These are phyloP conservation scores for Cymbopogon flexuosus DNA, from an alignment of 202 grass and related monocot genomes.

Conservation along the genomic window DNA sequence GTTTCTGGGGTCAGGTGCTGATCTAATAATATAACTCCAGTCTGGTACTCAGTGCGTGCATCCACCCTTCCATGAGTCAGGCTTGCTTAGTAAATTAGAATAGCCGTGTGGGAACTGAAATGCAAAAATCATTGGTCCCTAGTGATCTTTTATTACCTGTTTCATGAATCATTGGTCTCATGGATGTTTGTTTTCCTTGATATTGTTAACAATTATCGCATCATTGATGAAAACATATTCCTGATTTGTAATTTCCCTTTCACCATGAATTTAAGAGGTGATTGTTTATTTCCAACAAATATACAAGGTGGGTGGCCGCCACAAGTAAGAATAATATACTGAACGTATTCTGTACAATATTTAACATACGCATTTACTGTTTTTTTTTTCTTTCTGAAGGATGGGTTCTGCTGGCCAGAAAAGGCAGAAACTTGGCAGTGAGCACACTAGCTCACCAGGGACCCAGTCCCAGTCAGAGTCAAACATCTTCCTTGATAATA, in stretches of 20 bases:
- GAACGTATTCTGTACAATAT: neutral
- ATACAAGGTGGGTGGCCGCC: neutral
- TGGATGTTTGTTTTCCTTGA: neutral
- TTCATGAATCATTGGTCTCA: neutral
- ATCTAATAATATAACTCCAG: neutral
- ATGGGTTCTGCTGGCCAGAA: slow-evolving; percentile 32
- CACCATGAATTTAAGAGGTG: neutral
- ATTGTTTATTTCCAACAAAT: neutral
- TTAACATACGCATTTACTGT: neutral
- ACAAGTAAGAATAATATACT: neutral
- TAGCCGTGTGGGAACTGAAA: neutral
- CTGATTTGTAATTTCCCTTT: neutral
- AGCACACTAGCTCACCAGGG: neutral
- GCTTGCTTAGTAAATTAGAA: neutral
- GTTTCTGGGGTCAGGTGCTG: neutral
- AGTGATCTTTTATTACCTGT: neutral
- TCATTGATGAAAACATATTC: neutral
- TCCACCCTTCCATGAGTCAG: neutral
- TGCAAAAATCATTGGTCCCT: neutral
- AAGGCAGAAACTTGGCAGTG: slow-evolving; percentile 28
- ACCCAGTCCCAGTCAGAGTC: slow-evolving; percentile 15
- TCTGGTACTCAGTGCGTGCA: neutral
- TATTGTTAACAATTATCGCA: neutral
- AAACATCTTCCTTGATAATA: slow-evolving; percentile 29
- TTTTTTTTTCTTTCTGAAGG: slow-evolving; percentile 8